Percentiles rank a stretch among this genome's conserved stretches.
These are phyloP conservation scores for Cystoisospora suis DNA, from an alignment of 169 alveolate species.

Conservation along the genomic window DNA sequence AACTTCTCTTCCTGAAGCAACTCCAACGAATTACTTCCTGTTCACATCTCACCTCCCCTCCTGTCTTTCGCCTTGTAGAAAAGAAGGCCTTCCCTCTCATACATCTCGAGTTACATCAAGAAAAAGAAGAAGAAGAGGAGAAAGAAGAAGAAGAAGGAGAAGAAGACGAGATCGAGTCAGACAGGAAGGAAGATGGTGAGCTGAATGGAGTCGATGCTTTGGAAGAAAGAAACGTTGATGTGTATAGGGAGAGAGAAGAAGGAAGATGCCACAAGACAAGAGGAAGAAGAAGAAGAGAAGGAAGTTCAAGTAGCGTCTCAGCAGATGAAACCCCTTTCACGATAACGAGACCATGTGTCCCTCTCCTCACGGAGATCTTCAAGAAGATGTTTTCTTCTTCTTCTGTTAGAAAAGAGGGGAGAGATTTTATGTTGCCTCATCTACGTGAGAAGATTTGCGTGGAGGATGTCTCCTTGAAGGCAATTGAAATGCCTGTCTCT, in stretches of 20 bases:
- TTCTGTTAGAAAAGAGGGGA: no score
- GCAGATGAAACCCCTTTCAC: no score
- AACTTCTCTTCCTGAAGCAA: slow-evolving; percentile 26
- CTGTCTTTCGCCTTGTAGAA: slow-evolving; percentile 5
- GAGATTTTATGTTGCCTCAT: no score
- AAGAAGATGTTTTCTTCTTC: no score
- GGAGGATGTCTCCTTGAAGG: no score
- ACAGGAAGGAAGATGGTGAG: neutral
- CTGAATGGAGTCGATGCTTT: neutral
- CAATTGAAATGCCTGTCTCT: no score
- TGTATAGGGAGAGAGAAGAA: neutral
- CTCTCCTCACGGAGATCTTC: no score
- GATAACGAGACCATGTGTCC: no score
- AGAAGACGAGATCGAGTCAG: neutral
- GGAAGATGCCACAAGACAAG: neutral
- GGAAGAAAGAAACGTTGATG: no score
- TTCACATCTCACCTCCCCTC: neutral
- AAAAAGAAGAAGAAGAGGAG: neutral
- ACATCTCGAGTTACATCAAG: neutral
- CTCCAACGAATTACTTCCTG: neutral
- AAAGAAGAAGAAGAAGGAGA: neutral
- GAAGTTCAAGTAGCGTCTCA: no score
- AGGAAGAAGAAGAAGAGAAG: neutral
- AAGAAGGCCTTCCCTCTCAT: slow-evolving; percentile 39
- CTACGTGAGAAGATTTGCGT: no score